phyloP scores from a whole-genome alignment of 2,329 filamentous ascomycete species.

The Ceratocystis cubensis region DNA sequence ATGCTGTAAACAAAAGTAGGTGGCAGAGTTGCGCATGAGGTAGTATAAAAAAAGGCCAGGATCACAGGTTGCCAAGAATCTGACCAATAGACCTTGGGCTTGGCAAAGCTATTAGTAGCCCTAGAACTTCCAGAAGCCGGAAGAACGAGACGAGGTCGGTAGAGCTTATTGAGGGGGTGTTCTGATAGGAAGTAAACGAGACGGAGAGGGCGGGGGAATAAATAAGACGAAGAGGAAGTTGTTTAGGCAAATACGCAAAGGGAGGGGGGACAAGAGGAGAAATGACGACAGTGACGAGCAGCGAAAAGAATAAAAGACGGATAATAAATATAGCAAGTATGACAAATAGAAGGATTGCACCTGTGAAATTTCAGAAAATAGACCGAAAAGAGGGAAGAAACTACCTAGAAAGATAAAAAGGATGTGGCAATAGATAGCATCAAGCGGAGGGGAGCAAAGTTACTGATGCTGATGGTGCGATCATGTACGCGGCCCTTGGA shows the following conservation, averaged over 20 bases:
- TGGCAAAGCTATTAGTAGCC: conserved; percentile 17
- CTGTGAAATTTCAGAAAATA: background rate
- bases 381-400: background rate
- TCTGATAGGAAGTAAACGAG: background rate
- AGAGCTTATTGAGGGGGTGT: background rate
- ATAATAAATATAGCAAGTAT: background rate
- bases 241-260: too few species aligned
- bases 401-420: background rate
- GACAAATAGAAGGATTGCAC: background rate
- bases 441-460: background rate
- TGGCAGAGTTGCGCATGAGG: conserved; percentile 4
- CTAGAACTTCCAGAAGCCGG: conserved; percentile 16
- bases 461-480: conserved; percentile 1
- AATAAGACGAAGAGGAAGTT: too few species aligned
- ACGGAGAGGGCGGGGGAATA: background rate
- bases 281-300: background rate
- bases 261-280: background rate
- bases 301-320: background rate
- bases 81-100: conserved; percentile 11
- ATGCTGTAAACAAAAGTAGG: conserved; percentile 7
- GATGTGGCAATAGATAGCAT: background rate
- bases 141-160: background rate
- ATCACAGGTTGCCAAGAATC: conserved; percentile 3
- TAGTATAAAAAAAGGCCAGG: background rate
- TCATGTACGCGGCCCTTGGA: background rate